These are phyloP conservation scores for Castanopsis chinensis DNA, from an alignment of 306 rosid species.

Conservation along the genomic window DNA sequence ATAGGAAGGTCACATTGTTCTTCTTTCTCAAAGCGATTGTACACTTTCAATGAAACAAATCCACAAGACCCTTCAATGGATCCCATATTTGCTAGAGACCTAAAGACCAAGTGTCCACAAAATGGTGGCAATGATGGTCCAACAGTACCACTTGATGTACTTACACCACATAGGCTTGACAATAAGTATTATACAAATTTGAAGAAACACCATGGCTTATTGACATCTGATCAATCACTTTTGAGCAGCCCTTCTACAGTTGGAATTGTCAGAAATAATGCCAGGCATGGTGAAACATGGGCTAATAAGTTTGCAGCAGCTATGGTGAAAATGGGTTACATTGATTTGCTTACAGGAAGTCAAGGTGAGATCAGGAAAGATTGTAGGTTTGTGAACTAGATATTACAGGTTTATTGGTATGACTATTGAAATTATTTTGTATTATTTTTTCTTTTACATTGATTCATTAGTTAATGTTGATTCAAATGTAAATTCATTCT, in stretches of 20 bases:
- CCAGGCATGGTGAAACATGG: background rate
- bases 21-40: slow-evolving; percentile 7
- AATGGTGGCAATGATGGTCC: background rate
- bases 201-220: background rate
- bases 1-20: slow-evolving; percentile 2
- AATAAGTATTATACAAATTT: background rate
- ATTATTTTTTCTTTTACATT: no score
- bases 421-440: no score
- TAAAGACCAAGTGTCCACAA: slow-evolving; percentile 6
- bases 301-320: slow-evolving; percentile 6
- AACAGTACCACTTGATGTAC: background rate
- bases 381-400: background rate
- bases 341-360: slow-evolving; percentile 3
- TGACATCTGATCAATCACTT: slow-evolving; percentile 7
- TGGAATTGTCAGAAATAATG: background rate
- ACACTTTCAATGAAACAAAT: background rate
- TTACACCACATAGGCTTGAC: background rate
- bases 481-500: no score
- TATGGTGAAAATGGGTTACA: slow-evolving; percentile 10
- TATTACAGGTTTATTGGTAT: background rate
- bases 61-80: slow-evolving; percentile 14
- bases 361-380: slow-evolving; percentile 7
- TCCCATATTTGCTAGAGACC: background rate
- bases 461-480: no score
- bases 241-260: no score